Evolutionary conservation across 768 basidiomycete genomes (phyloP).

Genomic region (Boletellus ananiceps): DNA sequence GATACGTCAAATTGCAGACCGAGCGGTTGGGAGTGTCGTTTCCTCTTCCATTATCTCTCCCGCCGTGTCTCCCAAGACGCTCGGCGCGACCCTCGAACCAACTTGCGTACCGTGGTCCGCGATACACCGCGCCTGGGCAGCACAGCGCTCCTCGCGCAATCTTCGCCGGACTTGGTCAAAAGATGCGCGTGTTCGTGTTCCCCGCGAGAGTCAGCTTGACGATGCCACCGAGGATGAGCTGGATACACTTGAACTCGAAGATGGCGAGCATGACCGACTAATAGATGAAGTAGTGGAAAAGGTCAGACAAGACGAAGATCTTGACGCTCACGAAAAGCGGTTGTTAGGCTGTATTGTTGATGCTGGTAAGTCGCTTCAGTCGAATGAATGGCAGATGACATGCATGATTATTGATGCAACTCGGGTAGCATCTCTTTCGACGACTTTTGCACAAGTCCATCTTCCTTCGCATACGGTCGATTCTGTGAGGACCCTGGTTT

Average conservation of each 20-base stretch:
- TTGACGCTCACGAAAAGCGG: conserved; percentile 78
- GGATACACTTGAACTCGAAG: conserved; percentile 33
- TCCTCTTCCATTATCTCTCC: conserved; percentile 22
- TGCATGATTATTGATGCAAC: conserved; percentile 6
- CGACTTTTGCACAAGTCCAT: conserved; percentile 85
- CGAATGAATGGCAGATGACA: neutral
- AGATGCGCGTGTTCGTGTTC: conserved; percentile 37
- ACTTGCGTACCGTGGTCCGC: conserved; percentile 64
- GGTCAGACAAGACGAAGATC: conserved; percentile 66
- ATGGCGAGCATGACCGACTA: conserved; percentile 18
- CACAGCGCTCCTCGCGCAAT: conserved; percentile 45
- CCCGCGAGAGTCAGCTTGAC: conserved; percentile 35
- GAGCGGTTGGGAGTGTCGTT: conserved; percentile 65
- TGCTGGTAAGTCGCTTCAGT: conserved; percentile 43
- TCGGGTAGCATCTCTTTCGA: conserved; percentile 61
- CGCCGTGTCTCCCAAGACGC: conserved; percentile 12
- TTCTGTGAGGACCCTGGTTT: conserved; percentile 87
- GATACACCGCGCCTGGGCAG: conserved; percentile 62
- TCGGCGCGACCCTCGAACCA: conserved; percentile 33
- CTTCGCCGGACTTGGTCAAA: conserved; percentile 60
- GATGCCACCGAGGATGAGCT: conserved; percentile 30
- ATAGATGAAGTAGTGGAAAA: conserved; percentile 73
- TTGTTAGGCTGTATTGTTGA: conserved; percentile 86
- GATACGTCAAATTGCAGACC: conserved; percentile 71
- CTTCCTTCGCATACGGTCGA: conserved; percentile 86